These are phyloP conservation scores for Arachnopeziza araneosa DNA, from an alignment of 2,329 filamentous ascomycete genomes.

Conservation along the genomic window DNA sequence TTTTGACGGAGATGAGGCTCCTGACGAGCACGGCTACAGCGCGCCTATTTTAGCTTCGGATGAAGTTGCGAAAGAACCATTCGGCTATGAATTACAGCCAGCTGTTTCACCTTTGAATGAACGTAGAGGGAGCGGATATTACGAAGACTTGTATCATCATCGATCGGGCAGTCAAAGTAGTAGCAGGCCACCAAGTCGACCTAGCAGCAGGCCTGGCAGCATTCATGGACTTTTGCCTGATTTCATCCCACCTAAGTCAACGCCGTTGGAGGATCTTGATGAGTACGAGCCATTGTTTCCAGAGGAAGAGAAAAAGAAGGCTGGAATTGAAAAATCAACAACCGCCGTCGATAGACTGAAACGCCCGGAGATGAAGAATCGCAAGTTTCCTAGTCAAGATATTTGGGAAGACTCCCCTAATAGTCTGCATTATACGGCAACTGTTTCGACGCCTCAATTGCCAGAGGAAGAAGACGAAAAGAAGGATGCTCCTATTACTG, in stretches of 20 bases:
- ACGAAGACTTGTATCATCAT: slow-evolving; percentile 43
- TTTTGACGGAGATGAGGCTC: slow-evolving; percentile 41
- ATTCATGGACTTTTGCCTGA: slow-evolving; percentile 9
- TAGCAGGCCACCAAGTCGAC: slow-evolving; percentile 54
- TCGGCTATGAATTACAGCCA: slow-evolving; percentile 64
- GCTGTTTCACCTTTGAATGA: slow-evolving; percentile 73
- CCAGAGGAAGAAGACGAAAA: slow-evolving; percentile 40
- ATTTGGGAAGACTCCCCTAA: slow-evolving; percentile 95
- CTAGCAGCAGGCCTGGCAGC: slow-evolving; percentile 47
- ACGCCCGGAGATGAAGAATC: slow-evolving; percentile 46
- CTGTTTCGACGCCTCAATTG: slow-evolving; percentile 75
- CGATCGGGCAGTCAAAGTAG: slow-evolving; percentile 43
- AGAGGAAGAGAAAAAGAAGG: slow-evolving; percentile 57
- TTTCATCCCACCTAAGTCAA: slow-evolving; percentile 55
- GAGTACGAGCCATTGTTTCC: slow-evolving; percentile 95
- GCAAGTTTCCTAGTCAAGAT: slow-evolving; percentile 88
- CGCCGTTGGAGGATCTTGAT: slow-evolving; percentile 78
- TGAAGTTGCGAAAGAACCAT: slow-evolving; percentile 71
- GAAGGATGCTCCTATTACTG: slow-evolving; percentile 9
- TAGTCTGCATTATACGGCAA: slow-evolving; percentile 72
- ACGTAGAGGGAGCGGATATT: slow-evolving; percentile 53
- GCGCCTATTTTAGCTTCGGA: slow-evolving; percentile 85
- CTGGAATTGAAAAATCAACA: slow-evolving; percentile 40
- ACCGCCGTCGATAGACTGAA: slow-evolving; percentile 52
- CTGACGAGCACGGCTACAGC: slow-evolving; percentile 57